Percentiles rank a stretch among this genome's conserved stretches.
Evolutionary conservation across 2,329 filamentous ascomycete genomes (phyloP).

Genomic region (Diaporthe nobilis): DNA sequence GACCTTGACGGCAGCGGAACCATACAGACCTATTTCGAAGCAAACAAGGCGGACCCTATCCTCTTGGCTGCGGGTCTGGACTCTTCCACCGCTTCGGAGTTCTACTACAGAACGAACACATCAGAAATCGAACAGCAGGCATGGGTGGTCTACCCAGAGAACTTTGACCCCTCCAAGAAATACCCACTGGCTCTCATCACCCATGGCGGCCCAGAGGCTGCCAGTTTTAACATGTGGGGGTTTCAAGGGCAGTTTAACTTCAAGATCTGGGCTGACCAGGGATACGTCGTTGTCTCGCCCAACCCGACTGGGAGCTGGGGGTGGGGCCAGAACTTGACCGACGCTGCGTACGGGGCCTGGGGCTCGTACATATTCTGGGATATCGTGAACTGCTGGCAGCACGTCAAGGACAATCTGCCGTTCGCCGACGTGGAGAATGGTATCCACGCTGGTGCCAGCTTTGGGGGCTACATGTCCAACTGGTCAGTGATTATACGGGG

Average conservation of each 20-base stretch:
- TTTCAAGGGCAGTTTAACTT: conserved; percentile 10
- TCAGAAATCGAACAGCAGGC: neutral
- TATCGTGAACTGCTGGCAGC: conserved; percentile 2
- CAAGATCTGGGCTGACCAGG: conserved; percentile 24
- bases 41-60: conserved; percentile 9
- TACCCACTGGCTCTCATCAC: conserved; percentile 21
- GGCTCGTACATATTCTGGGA: conserved; percentile 17
- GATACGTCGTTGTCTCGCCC: conserved; percentile 17
- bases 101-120: conserved; percentile 24
- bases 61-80: neutral
- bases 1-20: neutral
- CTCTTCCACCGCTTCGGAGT: conserved; percentile 21
- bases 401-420: neutral
- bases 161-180: conserved; percentile 11
- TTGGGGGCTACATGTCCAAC: conserved; percentile 24
- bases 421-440: conserved; percentile 7
- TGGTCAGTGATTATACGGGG: neutral
- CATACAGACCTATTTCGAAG: conserved; percentile 6
- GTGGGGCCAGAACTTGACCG: conserved; percentile 7
- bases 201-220: conserved; percentile 8
- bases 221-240: conserved; percentile 18
- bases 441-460: conserved; percentile 13
- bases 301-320: conserved; percentile 12
- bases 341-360: neutral
- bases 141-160: neutral